Conservation (phyloP, 805 yeast genomes). For the Yamadazyma sp. region DNA sequence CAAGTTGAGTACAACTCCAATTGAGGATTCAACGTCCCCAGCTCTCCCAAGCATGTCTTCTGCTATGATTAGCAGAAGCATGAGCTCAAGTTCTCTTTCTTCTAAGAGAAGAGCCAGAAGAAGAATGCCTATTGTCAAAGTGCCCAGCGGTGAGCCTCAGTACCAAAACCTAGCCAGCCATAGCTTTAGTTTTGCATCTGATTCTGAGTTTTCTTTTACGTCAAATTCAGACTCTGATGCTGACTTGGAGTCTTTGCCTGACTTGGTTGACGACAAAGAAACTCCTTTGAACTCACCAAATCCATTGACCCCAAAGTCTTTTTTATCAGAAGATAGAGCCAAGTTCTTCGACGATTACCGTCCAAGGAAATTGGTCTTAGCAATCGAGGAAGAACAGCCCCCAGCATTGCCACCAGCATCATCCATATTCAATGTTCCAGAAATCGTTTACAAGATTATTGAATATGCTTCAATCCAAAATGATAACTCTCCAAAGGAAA, state of each 20-base stretch:
- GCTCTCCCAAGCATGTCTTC: constrained; percentile 6
- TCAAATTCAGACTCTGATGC: constrained; percentile 21
- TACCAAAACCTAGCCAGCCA: background rate
- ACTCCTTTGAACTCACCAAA: constrained; percentile 13
- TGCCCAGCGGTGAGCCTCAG: constrained; percentile 1
- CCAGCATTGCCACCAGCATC: constrained; percentile 14
- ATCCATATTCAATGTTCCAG: constrained; percentile 74
- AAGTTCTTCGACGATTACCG: constrained; percentile 9
- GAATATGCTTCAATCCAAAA: constrained; percentile 55
- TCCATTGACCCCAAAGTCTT: constrained; percentile 11
- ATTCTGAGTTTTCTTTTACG: constrained; percentile 17
- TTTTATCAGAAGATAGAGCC: background rate
- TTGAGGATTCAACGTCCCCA: background rate
- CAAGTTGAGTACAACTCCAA: constrained; percentile 8
- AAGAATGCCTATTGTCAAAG: constrained; percentile 12
- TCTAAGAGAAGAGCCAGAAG: constrained; percentile 11
- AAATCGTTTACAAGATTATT: constrained; percentile 63
- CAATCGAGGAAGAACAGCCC: background rate
- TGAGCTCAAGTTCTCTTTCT: constrained; percentile 2
- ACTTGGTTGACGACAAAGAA: constrained; percentile 29
- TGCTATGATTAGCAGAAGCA: constrained; percentile 8
- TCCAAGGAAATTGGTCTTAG: constrained; percentile 3
- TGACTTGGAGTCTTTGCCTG: constrained; percentile 40
- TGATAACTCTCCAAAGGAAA: constrained; percentile 59
- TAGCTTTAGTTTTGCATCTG: constrained; percentile 3